These are phyloP conservation scores for Jaapia argillacea DNA, from an alignment of 768 basidiomycete genomes.

Conservation along the genomic window DNA sequence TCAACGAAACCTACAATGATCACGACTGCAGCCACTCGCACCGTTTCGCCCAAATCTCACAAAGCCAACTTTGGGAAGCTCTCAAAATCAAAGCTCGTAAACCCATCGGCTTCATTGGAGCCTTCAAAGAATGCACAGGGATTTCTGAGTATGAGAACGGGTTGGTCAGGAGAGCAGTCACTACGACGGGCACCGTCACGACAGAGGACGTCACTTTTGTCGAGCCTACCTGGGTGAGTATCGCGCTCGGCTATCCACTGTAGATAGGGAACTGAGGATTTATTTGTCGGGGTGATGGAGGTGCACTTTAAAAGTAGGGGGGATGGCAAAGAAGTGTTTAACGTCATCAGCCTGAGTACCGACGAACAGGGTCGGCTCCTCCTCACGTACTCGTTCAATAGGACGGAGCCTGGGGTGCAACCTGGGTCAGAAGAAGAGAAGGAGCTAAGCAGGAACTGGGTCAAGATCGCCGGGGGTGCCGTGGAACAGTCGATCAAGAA, in stretches of 20 bases:
- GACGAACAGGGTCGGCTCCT: background rate
- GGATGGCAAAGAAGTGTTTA: background rate
- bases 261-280: too few species aligned
- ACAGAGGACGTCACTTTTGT: background rate
- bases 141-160: background rate
- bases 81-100: background rate
- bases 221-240: background rate
- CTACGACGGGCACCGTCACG: background rate
- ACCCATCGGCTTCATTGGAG: background rate
- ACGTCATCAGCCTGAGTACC: background rate
- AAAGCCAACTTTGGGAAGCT: background rate
- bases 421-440: background rate
- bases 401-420: background rate
- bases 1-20: background rate
- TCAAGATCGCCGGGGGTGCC: background rate
- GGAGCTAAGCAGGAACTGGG: background rate
- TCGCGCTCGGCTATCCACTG: too few species aligned
- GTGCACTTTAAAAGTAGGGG: background rate
- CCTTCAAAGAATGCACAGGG: background rate
- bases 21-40: background rate
- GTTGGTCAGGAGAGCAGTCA: background rate
- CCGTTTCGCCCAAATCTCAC: background rate
- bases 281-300: too few species aligned
- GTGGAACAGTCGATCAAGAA: background rate
- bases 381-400: background rate